Conservation (phyloP, 805 yeast genomes). For the Candida railenensis region DNA sequence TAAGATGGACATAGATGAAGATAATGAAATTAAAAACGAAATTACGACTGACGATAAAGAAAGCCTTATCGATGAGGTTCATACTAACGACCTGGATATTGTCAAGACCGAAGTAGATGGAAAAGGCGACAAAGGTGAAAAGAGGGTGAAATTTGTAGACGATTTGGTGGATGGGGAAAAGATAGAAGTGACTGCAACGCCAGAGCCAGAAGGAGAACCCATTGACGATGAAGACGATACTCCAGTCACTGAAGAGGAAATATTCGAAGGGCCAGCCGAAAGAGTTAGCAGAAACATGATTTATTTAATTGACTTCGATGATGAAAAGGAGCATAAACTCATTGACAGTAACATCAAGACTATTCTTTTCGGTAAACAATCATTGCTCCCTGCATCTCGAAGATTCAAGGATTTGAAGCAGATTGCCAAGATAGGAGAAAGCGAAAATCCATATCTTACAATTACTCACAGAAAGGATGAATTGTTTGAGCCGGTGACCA, state of each 20-base stretch:
- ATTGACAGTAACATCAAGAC: slow-evolving; percentile 26
- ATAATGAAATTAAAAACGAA: background rate
- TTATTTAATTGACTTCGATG: slow-evolving; percentile 50
- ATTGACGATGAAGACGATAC: slow-evolving; percentile 2
- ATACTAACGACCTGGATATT: background rate
- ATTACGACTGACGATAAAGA: background rate
- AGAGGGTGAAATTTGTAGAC: slow-evolving; percentile 24
- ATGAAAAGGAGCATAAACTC: slow-evolving; percentile 22
- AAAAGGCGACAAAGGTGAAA: slow-evolving; percentile 7
- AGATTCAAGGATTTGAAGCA: slow-evolving; percentile 58
- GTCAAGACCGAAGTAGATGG: background rate
- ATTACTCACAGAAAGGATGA: slow-evolving; percentile 33
- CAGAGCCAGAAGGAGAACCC: slow-evolving; percentile 1
- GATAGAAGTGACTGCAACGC: slow-evolving; percentile 7
- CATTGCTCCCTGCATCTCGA: slow-evolving; percentile 50
- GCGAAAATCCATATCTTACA: slow-evolving; percentile 36
- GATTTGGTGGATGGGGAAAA: slow-evolving; percentile 11
- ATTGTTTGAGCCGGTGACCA: slow-evolving; percentile 31
- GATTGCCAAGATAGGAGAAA: slow-evolving; percentile 39
- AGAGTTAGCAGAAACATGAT: slow-evolving; percentile 55
- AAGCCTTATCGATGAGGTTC: background rate
- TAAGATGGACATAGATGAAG: slow-evolving; percentile 4
- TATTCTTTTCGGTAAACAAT: slow-evolving; percentile 61
- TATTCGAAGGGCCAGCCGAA: slow-evolving; percentile 69
- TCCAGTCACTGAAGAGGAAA: slow-evolving; percentile 4